Conservation (phyloP, 257 asterid genomes). For the Scutellaria galericulata region DNA sequence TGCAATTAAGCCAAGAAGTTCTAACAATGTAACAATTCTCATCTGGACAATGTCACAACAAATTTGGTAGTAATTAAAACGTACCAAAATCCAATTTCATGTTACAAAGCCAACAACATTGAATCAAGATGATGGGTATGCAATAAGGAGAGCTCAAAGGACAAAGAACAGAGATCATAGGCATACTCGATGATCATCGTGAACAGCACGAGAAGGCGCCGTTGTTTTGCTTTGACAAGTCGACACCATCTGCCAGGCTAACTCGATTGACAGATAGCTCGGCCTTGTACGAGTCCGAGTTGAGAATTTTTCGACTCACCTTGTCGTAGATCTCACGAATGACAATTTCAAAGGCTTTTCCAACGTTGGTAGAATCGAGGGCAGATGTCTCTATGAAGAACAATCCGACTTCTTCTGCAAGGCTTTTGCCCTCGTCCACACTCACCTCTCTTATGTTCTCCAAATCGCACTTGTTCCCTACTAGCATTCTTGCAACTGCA, state of each 20-base stretch:
- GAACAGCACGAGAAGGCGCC: slow-evolving; percentile 43
- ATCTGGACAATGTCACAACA: slow-evolving; percentile 12
- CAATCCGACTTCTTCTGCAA: slow-evolving; percentile 69
- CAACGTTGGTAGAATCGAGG: slow-evolving; percentile 67
- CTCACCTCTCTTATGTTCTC: slow-evolving; percentile 69
- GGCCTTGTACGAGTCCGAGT: slow-evolving; percentile 69
- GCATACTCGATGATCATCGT: slow-evolving; percentile 27
- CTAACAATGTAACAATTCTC: slow-evolving; percentile 9
- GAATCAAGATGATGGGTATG: background rate
- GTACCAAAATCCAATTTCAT: background rate
- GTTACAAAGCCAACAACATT: background rate
- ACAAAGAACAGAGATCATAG: background rate
- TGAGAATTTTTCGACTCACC: slow-evolving; percentile 62
- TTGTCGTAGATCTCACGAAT: slow-evolving; percentile 69
- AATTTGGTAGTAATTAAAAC: background rate
- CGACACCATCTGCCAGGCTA: slow-evolving; percentile 42
- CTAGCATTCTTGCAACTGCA: slow-evolving; percentile 65
- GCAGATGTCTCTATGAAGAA: slow-evolving; percentile 81
- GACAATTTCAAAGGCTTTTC: slow-evolving; percentile 67
- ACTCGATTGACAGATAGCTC: slow-evolving; percentile 66
- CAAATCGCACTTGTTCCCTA: slow-evolving; percentile 75
- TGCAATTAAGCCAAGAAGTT: slow-evolving; percentile 7
- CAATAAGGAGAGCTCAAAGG: slow-evolving; percentile 5
- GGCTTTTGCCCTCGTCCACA: slow-evolving; percentile 63
- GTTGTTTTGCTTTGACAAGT: slow-evolving; percentile 42